Evolutionary conservation across 768 basidiomycete genomes (phyloP), one percentile per base, ranked within the genome.

Genomic region (Tricholoma saponaceum): DNA sequence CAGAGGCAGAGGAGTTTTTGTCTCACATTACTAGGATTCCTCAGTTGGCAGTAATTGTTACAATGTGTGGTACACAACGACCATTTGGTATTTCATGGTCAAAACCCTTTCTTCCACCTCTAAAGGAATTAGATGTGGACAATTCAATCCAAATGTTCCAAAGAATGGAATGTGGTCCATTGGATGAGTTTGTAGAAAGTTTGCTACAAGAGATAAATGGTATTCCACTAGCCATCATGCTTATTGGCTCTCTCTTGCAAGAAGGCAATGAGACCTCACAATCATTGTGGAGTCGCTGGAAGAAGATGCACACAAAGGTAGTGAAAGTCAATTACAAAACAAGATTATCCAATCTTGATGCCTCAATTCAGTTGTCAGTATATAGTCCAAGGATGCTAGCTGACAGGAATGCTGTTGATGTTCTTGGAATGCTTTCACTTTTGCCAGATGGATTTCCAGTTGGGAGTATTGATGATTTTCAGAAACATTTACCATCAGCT

Each of bases 281-380:
- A 46, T 60, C 63, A 20, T 55, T 66, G 22, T 63, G 56, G 46
- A 55, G 50, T 39, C 58, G 61, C 16, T 66, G 65, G 65, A 30
- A 35, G 22, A 58, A 58, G n/a, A 58, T 60, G 51, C 47, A 47
- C n/a, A 64, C 65, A 25, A 53, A 51, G 3, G 54, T 61, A 51
- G 59, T 64, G 14, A 61, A 64, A 18, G 64, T 58, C 22, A 62
- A 60, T 18, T 60, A 60, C 22, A 55, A 61, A 39, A 61, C 64
- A 51, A 46, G 63, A 50, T 47, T 62, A 47, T 66, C 62, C 39
- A 64, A 62, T 51, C 63, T 66, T 9, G 65, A 66, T 55, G 58
- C 49, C 16, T 66, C 65, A 10, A 64, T 66, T 47, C 57, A 59
- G 49, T 43, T 66, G 32, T 61, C 65, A 6, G 60, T 64, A 4